Conservation (phyloP, 108 stramenopile genomes). For the Cyclotella choctawhatcheeana region DNA sequence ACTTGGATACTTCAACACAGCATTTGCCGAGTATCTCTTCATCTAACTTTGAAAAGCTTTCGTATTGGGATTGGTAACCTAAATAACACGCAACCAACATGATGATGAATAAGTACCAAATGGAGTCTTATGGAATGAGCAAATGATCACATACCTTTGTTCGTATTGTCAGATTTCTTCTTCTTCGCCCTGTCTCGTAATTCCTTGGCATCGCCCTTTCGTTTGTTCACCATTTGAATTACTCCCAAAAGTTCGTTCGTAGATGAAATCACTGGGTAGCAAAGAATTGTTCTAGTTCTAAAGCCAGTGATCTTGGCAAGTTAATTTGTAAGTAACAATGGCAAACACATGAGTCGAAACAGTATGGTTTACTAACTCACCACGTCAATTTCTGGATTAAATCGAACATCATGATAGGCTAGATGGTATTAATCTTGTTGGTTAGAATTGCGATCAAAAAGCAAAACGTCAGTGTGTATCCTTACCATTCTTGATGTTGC, state of each 20-base stretch:
- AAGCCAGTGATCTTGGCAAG: conserved; percentile 43
- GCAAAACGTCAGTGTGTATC: background rate
- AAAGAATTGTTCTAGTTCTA: conserved; percentile 54
- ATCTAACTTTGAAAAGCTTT: conserved; percentile 40
- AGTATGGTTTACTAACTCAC: background rate
- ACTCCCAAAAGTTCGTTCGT: conserved; percentile 59
- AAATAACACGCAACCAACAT: too few species aligned
- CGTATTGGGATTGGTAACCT: conserved; percentile 38
- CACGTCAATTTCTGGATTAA: conserved; percentile 58
- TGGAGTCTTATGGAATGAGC: too few species aligned
- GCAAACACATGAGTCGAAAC: too few species aligned
- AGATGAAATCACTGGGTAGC: conserved; percentile 51
- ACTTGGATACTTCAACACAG: conserved; percentile 45
- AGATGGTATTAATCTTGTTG: too few species aligned
- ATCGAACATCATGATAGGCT: conserved; percentile 53
- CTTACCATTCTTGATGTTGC: conserved; percentile 52
- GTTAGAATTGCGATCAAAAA: too few species aligned
- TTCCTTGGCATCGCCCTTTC: conserved; percentile 42
- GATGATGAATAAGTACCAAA: too few species aligned
- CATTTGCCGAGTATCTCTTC: conserved; percentile 54
- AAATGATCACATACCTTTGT: conserved; percentile 18
- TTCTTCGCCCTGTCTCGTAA: conserved; percentile 39
- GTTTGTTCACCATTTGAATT: conserved; percentile 69
- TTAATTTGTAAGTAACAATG: too few species aligned
- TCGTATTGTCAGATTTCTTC: conserved; percentile 20